These are phyloP conservation scores for Silene latifolia DNA, from an alignment of 148 eudicot species.

Conservation along the genomic window DNA sequence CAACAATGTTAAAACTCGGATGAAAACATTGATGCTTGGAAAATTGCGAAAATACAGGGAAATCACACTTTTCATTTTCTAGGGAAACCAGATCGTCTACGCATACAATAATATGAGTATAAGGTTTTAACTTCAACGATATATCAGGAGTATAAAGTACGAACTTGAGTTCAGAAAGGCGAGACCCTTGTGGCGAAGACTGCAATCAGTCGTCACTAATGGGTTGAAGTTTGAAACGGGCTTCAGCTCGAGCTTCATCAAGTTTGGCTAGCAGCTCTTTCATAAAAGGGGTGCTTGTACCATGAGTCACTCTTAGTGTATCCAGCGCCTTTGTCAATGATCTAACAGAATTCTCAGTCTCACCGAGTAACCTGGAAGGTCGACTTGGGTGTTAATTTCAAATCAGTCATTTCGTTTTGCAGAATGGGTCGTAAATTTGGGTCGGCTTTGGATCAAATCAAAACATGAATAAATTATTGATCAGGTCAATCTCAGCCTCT, in stretches of 20 bases:
- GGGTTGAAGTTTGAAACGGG: constrained; percentile 51
- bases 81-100: too few species aligned
- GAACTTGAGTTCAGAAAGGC: background rate
- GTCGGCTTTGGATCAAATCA: background rate
- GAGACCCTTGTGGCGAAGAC: background rate
- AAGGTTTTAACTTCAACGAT: background rate
- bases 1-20: background rate
- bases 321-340: constrained; percentile 70
- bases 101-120: too few species aligned
- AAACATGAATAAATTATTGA: background rate
- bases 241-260: constrained; percentile 87
- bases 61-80: too few species aligned
- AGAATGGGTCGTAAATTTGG: background rate
- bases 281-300: constrained; percentile 59
- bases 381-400: background rate
- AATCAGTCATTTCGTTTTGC: background rate
- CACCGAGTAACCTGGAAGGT: constrained; percentile 68
- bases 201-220: constrained; percentile 22
- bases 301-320: constrained; percentile 70
- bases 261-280: constrained; percentile 65
- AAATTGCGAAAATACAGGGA: too few species aligned
- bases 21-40: background rate
- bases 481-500: background rate
- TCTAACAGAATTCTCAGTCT: constrained; percentile 54
- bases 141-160: background rate